Conservation (phyloP, 768 basidiomycete genomes). For the Naganishia kalamii region DNA sequence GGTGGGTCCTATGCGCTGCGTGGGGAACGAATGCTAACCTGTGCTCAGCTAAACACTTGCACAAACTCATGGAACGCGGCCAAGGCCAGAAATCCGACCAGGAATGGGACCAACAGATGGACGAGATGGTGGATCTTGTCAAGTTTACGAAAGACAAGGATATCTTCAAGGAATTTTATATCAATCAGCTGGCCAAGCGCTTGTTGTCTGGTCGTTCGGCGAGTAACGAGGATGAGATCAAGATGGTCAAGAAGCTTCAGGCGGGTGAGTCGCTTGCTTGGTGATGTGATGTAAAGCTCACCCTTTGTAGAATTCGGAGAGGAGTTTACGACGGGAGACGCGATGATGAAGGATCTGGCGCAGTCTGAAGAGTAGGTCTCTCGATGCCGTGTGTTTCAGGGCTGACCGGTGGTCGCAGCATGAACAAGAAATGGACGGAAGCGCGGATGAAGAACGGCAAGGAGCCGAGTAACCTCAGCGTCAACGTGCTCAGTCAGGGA, state of each 20-base stretch:
- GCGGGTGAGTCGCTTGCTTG: conserved; percentile 54
- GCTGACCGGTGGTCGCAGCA: conserved; percentile 55
- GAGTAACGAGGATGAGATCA: conserved; percentile 76
- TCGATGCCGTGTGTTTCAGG: background rate
- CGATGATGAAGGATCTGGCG: conserved; percentile 88
- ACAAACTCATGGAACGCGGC: conserved; percentile 77
- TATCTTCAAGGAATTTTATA: conserved; percentile 88
- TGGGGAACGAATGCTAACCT: background rate
- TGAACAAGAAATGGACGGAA: conserved; percentile 20
- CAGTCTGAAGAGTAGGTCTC: conserved; percentile 42
- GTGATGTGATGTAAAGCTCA: conserved; percentile 4
- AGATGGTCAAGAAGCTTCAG: conserved; percentile 76
- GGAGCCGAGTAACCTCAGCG: conserved; percentile 54
- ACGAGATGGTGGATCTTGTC: conserved; percentile 66
- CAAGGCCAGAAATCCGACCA: conserved; percentile 63
- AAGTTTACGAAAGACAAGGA: conserved; percentile 83
- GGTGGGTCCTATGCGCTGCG: conserved; percentile 27
- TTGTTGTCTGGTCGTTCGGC: conserved; percentile 77
- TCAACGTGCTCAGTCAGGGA: conserved; percentile 78
- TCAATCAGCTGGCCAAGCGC: conserved; percentile 78
- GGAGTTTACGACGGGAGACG: conserved; percentile 86
- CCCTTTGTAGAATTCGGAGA: conserved; percentile 72
- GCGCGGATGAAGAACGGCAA: conserved; percentile 17
- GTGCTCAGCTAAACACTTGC: conserved; percentile 68
- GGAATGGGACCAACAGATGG: conserved; percentile 60